These are phyloP conservation scores for Trichomonas vaginalis DNA, from an alignment of 208 protist genomes.

Conservation along the genomic window DNA sequence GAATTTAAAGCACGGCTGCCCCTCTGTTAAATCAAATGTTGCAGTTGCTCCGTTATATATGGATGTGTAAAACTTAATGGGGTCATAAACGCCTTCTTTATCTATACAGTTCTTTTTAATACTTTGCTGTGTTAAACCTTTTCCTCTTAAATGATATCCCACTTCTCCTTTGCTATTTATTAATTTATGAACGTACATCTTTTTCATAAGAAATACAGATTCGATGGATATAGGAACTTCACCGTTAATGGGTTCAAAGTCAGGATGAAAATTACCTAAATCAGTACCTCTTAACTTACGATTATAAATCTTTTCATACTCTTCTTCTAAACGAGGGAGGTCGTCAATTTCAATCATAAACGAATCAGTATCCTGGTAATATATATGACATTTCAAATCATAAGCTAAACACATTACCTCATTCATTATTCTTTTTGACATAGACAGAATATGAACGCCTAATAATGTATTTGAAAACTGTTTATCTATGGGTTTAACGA, in stretches of 20 bases:
- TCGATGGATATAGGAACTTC: neutral
- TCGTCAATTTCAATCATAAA: neutral
- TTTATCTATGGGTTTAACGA: neutral
- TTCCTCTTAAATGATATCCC: neutral
- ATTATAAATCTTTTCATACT: neutral
- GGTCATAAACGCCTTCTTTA: too few species aligned
- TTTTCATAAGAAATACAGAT: neutral
- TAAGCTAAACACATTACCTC: constrained; percentile 8
- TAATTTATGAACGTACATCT: neutral
- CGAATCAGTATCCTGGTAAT: neutral
- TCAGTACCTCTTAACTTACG: neutral
- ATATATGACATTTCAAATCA: neutral
- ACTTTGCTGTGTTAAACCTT: neutral
- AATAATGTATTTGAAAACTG: neutral
- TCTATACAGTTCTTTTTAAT: too few species aligned
- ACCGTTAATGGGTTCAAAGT: neutral
- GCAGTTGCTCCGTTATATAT: too few species aligned
- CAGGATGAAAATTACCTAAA: neutral
- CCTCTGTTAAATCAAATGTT: too few species aligned
- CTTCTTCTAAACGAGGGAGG: neutral
- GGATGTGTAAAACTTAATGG: too few species aligned
- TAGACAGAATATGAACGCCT: neutral
- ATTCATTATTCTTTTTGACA: constrained; percentile 16
- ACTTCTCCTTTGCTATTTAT: neutral
- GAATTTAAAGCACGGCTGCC: too few species aligned